These are phyloP conservation scores for Hippophae gyantsensis DNA, from an alignment of 306 rosid genomes.

Conservation along the genomic window DNA sequence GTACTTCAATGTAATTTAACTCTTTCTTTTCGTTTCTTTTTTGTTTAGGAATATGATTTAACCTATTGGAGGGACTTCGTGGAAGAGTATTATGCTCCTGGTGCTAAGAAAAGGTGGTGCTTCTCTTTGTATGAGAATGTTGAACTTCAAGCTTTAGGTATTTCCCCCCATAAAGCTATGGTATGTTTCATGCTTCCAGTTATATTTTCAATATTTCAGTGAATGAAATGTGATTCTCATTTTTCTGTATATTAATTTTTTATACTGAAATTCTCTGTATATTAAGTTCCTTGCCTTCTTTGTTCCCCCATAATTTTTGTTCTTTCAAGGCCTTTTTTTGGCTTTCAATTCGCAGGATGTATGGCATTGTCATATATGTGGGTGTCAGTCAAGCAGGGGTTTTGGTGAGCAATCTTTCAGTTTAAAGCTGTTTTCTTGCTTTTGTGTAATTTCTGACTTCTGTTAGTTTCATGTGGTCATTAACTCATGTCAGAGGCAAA, in stretches of 20 bases:
- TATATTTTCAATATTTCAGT: conserved; percentile 1
- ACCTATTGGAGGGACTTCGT: conserved; percentile 37
- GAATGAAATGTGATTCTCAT: neutral
- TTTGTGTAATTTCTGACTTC: neutral
- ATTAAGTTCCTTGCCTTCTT: neutral
- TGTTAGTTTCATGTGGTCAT: conserved; percentile 4
- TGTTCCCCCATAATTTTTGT: neutral
- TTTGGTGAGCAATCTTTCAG: conserved; percentile 21
- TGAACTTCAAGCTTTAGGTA: conserved; percentile 20
- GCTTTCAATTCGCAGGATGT: conserved; percentile 21
- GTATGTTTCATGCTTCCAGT: conserved; percentile 16
- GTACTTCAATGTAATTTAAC: too few relatives aligned
- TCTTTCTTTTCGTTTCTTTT: neutral
- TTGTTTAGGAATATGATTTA: conserved; percentile 26
- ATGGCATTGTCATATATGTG: conserved; percentile 34
- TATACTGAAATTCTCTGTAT: too few relatives aligned
- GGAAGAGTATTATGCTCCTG: conserved; percentile 32
- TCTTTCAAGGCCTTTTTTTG: too few relatives aligned
- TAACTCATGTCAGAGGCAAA: conserved; percentile 24
- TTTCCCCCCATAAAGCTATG: conserved; percentile 23
- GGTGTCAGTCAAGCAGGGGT: conserved; percentile 27
- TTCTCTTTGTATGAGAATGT: conserved; percentile 27
- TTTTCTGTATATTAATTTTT: too few relatives aligned
- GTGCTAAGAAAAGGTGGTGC: conserved; percentile 39
- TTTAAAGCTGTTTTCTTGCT: neutral